Conservation (phyloP, 306 rosid species). For the Vigna mungo region DNA sequence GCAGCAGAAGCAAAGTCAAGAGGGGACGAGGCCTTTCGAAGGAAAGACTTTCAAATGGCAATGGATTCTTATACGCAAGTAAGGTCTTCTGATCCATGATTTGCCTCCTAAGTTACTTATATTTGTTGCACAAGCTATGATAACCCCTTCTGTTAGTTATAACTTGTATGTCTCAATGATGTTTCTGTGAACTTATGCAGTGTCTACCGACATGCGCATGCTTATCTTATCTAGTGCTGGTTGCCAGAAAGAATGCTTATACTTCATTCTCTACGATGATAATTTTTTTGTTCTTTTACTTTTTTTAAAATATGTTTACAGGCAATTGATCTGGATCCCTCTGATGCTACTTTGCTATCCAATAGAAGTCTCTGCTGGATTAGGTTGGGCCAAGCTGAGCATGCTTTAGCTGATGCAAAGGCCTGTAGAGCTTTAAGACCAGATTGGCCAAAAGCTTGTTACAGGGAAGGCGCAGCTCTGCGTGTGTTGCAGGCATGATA, state of each 20-base stretch:
- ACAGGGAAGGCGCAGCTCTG: slow-evolving; percentile 95
- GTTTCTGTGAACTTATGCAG: slow-evolving; percentile 11
- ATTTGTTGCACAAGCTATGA: slow-evolving; percentile 21
- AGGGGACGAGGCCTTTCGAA: slow-evolving; percentile 86
- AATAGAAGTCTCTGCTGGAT: slow-evolving; percentile 97
- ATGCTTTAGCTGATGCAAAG: slow-evolving; percentile 90
- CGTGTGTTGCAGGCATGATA: slow-evolving; percentile 81
- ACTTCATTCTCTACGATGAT: slow-evolving; percentile 16
- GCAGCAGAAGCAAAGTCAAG: slow-evolving; percentile 94
- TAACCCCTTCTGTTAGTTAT: slow-evolving; percentile 6
- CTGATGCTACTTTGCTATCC: slow-evolving; percentile 72
- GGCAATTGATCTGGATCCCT: slow-evolving; percentile 87
- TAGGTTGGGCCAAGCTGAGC: slow-evolving; percentile 84
- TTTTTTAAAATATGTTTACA: slow-evolving; percentile 47
- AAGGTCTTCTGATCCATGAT: slow-evolving; percentile 36
- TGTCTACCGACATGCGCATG: slow-evolving; percentile 23
- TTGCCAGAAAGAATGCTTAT: slow-evolving; percentile 10
- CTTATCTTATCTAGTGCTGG: slow-evolving; percentile 9
- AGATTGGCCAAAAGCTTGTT: slow-evolving; percentile 96
- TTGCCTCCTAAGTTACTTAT: slow-evolving; percentile 25
- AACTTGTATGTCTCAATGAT: neutral
- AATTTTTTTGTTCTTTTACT: neutral
- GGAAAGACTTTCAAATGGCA: slow-evolving; percentile 67
- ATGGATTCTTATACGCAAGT: slow-evolving; percentile 94
- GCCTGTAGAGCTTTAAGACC: slow-evolving; percentile 83